These are phyloP conservation scores for Chimonanthus salicifolius DNA, from an alignment of 164 flowering plant genomes.

Conservation along the genomic window DNA sequence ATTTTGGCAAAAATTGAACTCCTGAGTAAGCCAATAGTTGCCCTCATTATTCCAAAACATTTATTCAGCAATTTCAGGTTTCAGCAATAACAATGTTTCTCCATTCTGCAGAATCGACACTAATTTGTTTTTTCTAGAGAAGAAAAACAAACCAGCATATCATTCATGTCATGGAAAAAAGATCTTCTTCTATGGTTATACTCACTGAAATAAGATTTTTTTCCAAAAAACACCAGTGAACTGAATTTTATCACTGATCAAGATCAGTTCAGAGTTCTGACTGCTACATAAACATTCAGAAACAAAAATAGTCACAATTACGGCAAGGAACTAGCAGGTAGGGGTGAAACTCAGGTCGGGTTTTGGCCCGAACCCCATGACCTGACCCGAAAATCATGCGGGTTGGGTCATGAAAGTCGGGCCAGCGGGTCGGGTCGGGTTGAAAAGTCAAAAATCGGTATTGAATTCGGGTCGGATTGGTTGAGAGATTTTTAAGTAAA, in stretches of 20 bases:
- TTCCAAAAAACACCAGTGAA: neutral
- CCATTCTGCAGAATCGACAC: neutral
- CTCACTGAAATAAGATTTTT: neutral
- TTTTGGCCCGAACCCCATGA: too few species aligned
- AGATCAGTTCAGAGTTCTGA: neutral
- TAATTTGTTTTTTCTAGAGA: neutral
- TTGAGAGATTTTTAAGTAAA: too few species aligned
- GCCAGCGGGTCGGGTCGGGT: too few species aligned
- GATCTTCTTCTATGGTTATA: neutral
- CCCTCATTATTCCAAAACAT: too few species aligned
- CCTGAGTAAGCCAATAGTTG: neutral
- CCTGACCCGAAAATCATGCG: too few species aligned
- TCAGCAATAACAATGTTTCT: neutral
- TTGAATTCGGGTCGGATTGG: too few species aligned
- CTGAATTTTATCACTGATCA: neutral
- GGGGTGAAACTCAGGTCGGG: too few species aligned
- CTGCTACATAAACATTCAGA: neutral
- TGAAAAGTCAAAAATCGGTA: too few species aligned
- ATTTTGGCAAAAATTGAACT: neutral
- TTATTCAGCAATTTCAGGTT: neutral
- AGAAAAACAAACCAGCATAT: neutral
- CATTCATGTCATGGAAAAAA: neutral
- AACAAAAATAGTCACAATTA: neutral
- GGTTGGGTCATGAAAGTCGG: too few species aligned
- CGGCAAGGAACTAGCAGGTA: too few species aligned